phyloP scores from a whole-genome alignment of 257 asterid species.

The Fraxinus excelsior region DNA sequence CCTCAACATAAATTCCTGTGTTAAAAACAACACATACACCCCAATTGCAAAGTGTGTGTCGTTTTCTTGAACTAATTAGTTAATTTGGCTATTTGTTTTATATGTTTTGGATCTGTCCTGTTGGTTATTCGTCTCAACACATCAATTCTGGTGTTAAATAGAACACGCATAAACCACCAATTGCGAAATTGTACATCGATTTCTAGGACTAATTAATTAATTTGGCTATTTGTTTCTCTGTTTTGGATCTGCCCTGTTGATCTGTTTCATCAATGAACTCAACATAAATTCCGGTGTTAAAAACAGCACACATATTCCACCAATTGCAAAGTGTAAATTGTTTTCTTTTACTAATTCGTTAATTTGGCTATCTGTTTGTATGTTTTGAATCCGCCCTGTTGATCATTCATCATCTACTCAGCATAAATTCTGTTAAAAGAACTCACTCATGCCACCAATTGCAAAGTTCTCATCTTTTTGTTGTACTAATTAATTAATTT shows the following conservation, averaged over 20 bases:
- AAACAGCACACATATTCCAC: slow-evolving; percentile 49
- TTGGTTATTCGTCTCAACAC: background rate
- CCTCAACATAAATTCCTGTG: background rate
- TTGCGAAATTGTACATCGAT: slow-evolving; percentile 59
- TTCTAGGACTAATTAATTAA: too few species aligned
- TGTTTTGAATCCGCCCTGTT: background rate
- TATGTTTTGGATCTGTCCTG: background rate
- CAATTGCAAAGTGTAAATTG: slow-evolving; percentile 72
- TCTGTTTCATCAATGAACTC: background rate
- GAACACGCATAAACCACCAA: slow-evolving; percentile 60
- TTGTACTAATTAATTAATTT: background rate
- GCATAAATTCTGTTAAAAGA: background rate
- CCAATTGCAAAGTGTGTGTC: slow-evolving; percentile 73
- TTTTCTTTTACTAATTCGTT: slow-evolving; percentile 6
- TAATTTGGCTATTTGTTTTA: too few species aligned
- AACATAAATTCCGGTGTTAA: background rate
- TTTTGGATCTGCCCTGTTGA: background rate
- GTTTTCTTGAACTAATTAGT: background rate
- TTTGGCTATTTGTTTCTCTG: too few species aligned
- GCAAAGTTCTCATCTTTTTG: too few species aligned
- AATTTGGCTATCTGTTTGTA: background rate
- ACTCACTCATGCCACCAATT: background rate
- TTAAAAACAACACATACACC: slow-evolving; percentile 46
- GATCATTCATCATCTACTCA: background rate
- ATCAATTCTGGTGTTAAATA: background rate